A percentile compares a stretch with the other conserved stretches of the same genome.
phyloP scores from a whole-genome alignment of 2,329 filamentous ascomycete species.

The Colletotrichum incanum region DNA sequence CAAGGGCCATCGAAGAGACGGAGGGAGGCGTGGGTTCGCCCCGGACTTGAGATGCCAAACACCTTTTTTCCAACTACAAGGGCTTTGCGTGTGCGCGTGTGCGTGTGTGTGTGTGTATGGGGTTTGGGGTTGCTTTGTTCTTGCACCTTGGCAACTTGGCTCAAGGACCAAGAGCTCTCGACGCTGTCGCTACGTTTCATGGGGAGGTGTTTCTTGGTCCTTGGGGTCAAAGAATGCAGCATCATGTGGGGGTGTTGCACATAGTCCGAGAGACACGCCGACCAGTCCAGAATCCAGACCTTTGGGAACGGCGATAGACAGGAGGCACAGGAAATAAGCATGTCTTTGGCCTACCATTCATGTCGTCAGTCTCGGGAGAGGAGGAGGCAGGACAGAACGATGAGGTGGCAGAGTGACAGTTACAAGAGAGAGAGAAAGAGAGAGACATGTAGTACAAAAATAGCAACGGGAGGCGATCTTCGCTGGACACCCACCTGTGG shows the following conservation, averaged over 20 bases:
- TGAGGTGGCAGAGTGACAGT: background rate
- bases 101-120: background rate
- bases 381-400: background rate
- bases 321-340: background rate
- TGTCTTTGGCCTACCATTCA: background rate
- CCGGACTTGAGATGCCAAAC: background rate
- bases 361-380: background rate
- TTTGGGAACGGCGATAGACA: background rate
- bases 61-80: background rate
- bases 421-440: background rate
- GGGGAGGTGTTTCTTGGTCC: background rate
- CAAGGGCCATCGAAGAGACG: background rate
- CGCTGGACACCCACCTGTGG: background rate
- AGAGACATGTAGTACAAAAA: constrained; percentile 5
- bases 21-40: background rate
- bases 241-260: background rate
- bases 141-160: background rate
- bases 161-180: background rate
- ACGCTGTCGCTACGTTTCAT: background rate
- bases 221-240: background rate
- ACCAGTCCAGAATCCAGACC: background rate
- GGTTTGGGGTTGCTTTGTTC: background rate
- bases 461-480: constrained; percentile 22
- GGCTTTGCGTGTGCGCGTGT: background rate
- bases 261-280: background rate